A percentile compares a stretch with the other conserved stretches of the same genome.
Conservation (phyloP, 257 asterid species). For the Nicotiana benthamiana region DNA sequence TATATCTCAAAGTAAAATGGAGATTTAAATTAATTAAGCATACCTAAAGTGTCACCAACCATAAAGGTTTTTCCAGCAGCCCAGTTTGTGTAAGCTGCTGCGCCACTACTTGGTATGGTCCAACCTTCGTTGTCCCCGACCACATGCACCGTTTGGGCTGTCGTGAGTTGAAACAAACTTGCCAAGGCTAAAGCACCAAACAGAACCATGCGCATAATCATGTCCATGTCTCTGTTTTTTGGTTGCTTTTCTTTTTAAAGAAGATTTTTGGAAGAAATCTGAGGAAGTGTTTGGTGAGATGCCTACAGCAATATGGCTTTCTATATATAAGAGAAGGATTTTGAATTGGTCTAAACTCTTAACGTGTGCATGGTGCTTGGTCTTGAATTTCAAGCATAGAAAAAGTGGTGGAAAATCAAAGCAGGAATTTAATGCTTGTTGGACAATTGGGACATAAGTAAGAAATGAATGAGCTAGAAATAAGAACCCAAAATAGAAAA, state of each 20-base stretch:
- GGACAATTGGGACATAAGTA: neutral
- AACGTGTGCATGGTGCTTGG: neutral
- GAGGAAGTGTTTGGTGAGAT: neutral
- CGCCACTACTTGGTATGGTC: slow-evolving; percentile 18
- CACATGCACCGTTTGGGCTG: slow-evolving; percentile 22
- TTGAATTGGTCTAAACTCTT: slow-evolving; percentile 1
- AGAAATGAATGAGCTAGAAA: neutral
- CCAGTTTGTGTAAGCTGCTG: slow-evolving; percentile 24
- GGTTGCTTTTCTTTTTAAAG: neutral
- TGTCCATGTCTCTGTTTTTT: neutral
- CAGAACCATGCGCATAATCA: neutral
- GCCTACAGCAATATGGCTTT: neutral
- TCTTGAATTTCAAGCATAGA: neutral
- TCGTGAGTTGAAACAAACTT: slow-evolving; percentile 1
- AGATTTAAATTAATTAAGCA: neutral
- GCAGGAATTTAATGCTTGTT: neutral
- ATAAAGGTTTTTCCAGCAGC: slow-evolving; percentile 20
- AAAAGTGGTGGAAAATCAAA: neutral
- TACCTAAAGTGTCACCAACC: slow-evolving; percentile 35
- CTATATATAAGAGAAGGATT: neutral
- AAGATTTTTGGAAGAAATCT: neutral
- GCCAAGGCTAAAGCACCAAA: slow-evolving; percentile 13
- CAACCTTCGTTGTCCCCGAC: slow-evolving; percentile 38
- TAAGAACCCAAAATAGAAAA: neutral
- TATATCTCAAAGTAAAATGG: neutral